Evolutionary conservation across 2,329 filamentous ascomycete genomes (phyloP), one percentile per base, ranked within the genome.

Genomic region (Pyricularia sp.): DNA sequence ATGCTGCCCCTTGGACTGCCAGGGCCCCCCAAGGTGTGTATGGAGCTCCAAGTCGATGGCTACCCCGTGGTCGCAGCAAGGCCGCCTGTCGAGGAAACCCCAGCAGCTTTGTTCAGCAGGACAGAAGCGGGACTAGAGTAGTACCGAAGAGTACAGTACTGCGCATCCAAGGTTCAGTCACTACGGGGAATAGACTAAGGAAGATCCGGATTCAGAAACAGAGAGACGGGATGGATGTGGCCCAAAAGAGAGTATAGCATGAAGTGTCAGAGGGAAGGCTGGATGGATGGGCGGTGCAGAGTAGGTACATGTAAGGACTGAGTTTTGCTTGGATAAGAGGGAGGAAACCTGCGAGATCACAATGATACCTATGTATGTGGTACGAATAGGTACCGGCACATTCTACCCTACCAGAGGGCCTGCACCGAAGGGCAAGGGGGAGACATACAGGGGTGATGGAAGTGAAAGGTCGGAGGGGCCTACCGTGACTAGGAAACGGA

Each of bases 41-140:
- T 79, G 77, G 76, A 76, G 74, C 31, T 55, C 14, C 33, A 65
- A 12, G 73, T 79, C 72, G 76, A 76, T 76, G 76, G 77, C 74
- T 78, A 77, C 73, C 75, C 66, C 75, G 78, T 78, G 76, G 76
- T 72, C 75, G 77, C 76, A 81, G 78, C 76, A 77, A 80, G 77
- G 76, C 77, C 73, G 73, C 75, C 72, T 74, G 20, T 75, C 75
- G 75, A 76, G 77, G 74, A 75, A 74, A 78, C 79, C 79, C 81
- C 78, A 71, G 75, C 76, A 50, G 42, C 42, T 50, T 50, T n/a
- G 42, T 75, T 76, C 76, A 76, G 77, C 79, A 78, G 77, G 79
- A 79, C 77, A 81, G 78, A 82, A 77, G 78, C 80, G 78, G 79
- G 78, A 36, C 25, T 28, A 30, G 65, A 80, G 81, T 79, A 81